Percentiles rank a stretch among this genome's conserved stretches.
Evolutionary conservation across 2,329 filamentous ascomycete genomes (phyloP).

Genomic region (Beauveria varroae): DNA sequence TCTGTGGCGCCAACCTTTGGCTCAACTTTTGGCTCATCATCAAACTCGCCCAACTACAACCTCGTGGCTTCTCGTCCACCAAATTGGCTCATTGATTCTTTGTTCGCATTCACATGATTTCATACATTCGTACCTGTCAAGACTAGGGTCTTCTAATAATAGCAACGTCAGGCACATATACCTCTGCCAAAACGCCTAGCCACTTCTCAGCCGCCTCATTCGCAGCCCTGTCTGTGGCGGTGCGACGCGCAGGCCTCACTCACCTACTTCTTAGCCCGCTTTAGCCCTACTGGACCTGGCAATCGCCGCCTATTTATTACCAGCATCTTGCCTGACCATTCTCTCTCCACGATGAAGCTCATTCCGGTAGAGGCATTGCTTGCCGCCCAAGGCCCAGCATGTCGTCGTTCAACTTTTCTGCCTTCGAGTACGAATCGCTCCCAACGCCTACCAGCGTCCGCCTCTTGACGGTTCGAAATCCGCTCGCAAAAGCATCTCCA

Average conservation of each 20-base stretch:
- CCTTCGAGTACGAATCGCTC: background rate
- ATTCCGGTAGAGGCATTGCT: background rate
- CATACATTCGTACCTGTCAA: background rate
- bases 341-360: background rate
- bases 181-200: slow-evolving; percentile 1
- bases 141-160: background rate
- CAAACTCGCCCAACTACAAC: background rate
- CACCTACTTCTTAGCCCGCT: background rate
- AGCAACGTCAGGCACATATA: background rate
- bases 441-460: slow-evolving; percentile 4
- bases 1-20: background rate
- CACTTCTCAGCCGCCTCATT: background rate
- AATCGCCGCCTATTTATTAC: slow-evolving; percentile 4
- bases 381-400: slow-evolving; percentile 1
- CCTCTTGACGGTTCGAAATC: slow-evolving; percentile 7
- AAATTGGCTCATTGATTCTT: background rate
- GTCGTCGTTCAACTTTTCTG: background rate
- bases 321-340: background rate
- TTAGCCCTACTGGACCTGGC: background rate
- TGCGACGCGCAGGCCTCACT: background rate
- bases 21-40: background rate
- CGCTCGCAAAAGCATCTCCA: background rate
- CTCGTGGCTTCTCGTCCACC: background rate
- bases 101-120: background rate
- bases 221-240: slow-evolving; percentile 1